Conservation (phyloP, 768 basidiomycete genomes). For the Tremella mesenterica region DNA sequence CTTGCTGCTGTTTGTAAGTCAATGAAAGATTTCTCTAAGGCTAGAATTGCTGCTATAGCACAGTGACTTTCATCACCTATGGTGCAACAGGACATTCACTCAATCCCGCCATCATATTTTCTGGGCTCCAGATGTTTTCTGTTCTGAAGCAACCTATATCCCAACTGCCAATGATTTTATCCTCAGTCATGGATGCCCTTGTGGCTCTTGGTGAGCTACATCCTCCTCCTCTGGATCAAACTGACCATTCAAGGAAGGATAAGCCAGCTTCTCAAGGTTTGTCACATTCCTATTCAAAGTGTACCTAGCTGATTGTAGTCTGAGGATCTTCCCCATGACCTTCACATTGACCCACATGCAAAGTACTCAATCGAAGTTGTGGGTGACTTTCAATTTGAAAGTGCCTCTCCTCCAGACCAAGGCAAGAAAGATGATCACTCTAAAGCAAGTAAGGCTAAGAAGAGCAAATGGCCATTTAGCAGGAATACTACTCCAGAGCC, state of each 20-base stretch:
- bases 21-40: not conserved
- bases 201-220: slow-evolving; percentile 52
- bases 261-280: not conserved
- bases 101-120: slow-evolving; percentile 53
- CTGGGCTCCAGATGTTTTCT: slow-evolving; percentile 54
- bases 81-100: slow-evolving; percentile 52
- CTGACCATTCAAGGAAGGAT: not conserved
- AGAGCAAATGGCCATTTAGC: slow-evolving; percentile 9
- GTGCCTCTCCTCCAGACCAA: not conserved
- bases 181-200: slow-evolving; percentile 47
- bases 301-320: slow-evolving; percentile 28
- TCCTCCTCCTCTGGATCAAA: slow-evolving; percentile 46
- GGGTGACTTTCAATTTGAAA: slow-evolving; percentile 35
- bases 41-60: not conserved
- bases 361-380: slow-evolving; percentile 48
- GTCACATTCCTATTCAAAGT: not conserved
- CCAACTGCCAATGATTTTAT: slow-evolving; percentile 18
- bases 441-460: slow-evolving; percentile 1
- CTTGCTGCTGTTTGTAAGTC: not conserved
- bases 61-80: slow-evolving; percentile 53
- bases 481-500: too few species aligned
- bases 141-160: slow-evolving; percentile 25
- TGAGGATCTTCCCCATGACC: slow-evolving; percentile 53
- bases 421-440: not conserved
- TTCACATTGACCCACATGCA: slow-evolving; percentile 47